Evolutionary conservation across 2,329 filamentous ascomycete species (phyloP), one percentile per base, ranked within the genome.

Genomic region (Coniochaeta ligniaria): DNA sequence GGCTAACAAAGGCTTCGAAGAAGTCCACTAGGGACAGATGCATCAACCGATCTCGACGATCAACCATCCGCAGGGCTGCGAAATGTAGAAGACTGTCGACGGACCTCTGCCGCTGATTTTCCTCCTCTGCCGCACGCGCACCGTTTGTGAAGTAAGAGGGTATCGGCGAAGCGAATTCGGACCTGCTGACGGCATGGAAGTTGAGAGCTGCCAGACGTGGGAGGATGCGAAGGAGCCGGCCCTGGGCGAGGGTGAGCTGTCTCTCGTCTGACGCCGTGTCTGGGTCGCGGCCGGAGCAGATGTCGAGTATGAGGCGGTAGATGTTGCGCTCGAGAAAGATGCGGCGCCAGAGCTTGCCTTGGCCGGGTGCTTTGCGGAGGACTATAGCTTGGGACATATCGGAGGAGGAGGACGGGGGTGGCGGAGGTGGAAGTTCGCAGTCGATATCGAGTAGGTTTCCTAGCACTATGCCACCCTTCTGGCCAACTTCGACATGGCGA

Each of bases 381-480:
- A 72, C 66, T 33, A 80, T 66, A 54, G 52, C 22, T 59, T 62
- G 57, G 55, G 60, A n/a, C 61, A 66, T 43, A 66, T 68, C 28
- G 52, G 38, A 33, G 20, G 54, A 55, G 16, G 66, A 64, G 16
- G 24, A 63, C 20, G 63, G 33, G 52, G 69, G 60, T 60, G 68
- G 56, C 54, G 68, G 69, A 17, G 70, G 71, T 20, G 65, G 72
- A 16, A 74, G 64, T 11, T 79, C 75, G 64, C 80, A 84, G 69
- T 87, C 84, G 7, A 79, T 73, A 57, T 84, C 79, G 4, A 87
- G 75, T 38, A 87, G 68, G 63, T 83, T 79, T 1, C 79, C 78
- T 2, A 88, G 68, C 1, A 82, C 77, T 58, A 72, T 75, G 1
- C 75, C 75, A 2, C 79, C 83, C 35, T 76, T 78, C 67, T 85